Percentiles rank a stretch among this genome's conserved stretches.
phyloP scores from a whole-genome alignment of 169 alveolate genomes.

The Eimeria tenella region DNA sequence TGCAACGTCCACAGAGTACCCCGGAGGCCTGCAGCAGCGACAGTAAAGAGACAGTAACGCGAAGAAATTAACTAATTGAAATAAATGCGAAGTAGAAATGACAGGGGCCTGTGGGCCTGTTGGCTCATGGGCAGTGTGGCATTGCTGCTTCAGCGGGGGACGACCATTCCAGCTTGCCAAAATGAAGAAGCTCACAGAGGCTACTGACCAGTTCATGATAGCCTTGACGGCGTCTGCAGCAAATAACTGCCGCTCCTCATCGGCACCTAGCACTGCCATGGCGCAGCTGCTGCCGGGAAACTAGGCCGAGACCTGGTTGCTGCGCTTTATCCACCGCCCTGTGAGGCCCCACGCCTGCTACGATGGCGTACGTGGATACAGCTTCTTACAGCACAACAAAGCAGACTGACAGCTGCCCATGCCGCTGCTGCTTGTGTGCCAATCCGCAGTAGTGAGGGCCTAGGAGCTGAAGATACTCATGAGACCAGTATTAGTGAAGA shows the following conservation, averaged over 20 bases:
- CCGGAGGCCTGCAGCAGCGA: slow-evolving; percentile 36
- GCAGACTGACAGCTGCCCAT: too few relatives aligned
- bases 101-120: too few relatives aligned
- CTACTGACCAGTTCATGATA: slow-evolving; percentile 35
- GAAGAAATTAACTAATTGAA: neutral
- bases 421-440: too few relatives aligned
- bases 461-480: too few relatives aligned
- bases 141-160: neutral
- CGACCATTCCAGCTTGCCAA: neutral
- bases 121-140: neutral
- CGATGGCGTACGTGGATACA: too few relatives aligned
- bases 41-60: neutral
- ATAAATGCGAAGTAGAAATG: neutral
- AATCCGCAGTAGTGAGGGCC: too few relatives aligned
- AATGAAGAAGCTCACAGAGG: neutral
- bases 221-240: slow-evolving; percentile 13
- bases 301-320: too few relatives aligned
- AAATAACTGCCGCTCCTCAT: slow-evolving; percentile 20
- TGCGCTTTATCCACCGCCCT: too few relatives aligned
- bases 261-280: slow-evolving; percentile 53
- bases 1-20: neutral
- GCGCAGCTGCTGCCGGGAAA: too few relatives aligned
- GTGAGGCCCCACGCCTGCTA: too few relatives aligned
- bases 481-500: too few relatives aligned
- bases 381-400: too few relatives aligned